Conservation (phyloP, 2,329 filamentous ascomycete species). For the Hortaea sp. region DNA sequence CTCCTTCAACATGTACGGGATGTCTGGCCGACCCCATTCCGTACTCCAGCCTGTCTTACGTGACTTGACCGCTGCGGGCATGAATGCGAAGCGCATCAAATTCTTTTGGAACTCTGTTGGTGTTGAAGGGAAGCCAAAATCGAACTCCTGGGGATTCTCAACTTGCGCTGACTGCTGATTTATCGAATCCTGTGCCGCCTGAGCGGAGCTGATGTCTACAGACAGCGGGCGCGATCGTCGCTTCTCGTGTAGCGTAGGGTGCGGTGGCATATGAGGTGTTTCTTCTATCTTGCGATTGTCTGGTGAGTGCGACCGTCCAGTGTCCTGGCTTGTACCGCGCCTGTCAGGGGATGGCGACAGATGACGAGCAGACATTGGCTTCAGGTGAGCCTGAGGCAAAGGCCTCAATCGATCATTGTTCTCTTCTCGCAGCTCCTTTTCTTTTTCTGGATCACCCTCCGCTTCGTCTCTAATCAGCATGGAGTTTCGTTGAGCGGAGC, state of each 20-base stretch:
- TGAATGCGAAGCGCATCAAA: constrained; percentile 82
- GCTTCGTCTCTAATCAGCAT: constrained; percentile 74
- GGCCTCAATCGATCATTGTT: constrained; percentile 78
- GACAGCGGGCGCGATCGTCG: constrained; percentile 32
- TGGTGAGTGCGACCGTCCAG: constrained; percentile 3
- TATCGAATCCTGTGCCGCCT: constrained; percentile 23
- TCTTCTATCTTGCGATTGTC: constrained; percentile 7
- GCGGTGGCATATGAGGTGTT: constrained; percentile 22
- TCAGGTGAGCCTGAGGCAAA: constrained; percentile 51
- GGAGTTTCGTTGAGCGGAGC: constrained; percentile 55
- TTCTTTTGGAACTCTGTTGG: constrained; percentile 83
- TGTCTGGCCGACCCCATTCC: constrained; percentile 82
- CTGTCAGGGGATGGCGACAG: constrained; percentile 21
- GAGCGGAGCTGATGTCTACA: constrained; percentile 34
- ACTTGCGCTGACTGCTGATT: constrained; percentile 8
- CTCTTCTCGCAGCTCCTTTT: constrained; percentile 68
- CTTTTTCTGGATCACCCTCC: constrained; percentile 65
- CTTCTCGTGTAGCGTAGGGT: constrained; percentile 29
- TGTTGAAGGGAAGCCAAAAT: constrained; percentile 65
- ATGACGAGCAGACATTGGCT: constrained; percentile 17
- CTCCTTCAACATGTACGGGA: constrained; percentile 76
- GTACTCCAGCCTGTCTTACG: constrained; percentile 71
- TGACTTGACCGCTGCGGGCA: constrained; percentile 40
- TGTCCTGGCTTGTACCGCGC: constrained; percentile 20
- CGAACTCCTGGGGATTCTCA: constrained; percentile 15